A percentile compares a stretch with the other conserved stretches of the same genome.
phyloP scores from a whole-genome alignment of 2,329 filamentous ascomycete species.

The Triangularia verruculosa region DNA sequence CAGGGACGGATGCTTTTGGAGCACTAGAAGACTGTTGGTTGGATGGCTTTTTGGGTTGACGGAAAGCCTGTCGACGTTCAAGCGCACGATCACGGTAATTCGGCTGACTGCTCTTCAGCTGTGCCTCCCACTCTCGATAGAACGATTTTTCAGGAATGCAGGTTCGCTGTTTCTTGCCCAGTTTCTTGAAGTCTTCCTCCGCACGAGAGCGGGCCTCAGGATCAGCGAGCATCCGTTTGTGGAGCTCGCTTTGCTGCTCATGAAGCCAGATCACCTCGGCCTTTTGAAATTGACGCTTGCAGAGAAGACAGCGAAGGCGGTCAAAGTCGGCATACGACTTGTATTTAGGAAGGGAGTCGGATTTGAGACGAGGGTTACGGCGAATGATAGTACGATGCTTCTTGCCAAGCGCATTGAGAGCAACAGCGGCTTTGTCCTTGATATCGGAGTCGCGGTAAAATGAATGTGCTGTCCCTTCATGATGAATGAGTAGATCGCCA shows the following conservation, averaged over 20 bases:
- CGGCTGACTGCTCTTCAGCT: slow-evolving; percentile 27
- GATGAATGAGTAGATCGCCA: slow-evolving; percentile 38
- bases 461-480: slow-evolving; percentile 56
- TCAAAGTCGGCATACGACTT: slow-evolving; percentile 56
- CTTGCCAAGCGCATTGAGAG: slow-evolving; percentile 25
- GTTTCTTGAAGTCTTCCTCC: slow-evolving; percentile 32
- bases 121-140: slow-evolving; percentile 19
- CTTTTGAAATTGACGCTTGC: slow-evolving; percentile 41
- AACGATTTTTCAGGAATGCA: slow-evolving; percentile 22
- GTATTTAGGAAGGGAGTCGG: slow-evolving; percentile 41
- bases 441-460: slow-evolving; percentile 41
- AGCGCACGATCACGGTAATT: slow-evolving; percentile 66
- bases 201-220: slow-evolving; percentile 31
- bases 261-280: slow-evolving; percentile 41
- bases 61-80: slow-evolving; percentile 61
- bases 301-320: slow-evolving; percentile 40
- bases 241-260: slow-evolving; percentile 44
- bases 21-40: slow-evolving; percentile 24
- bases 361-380: slow-evolving; percentile 30
- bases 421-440: slow-evolving; percentile 26
- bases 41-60: slow-evolving; percentile 55
- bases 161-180: slow-evolving; percentile 32
- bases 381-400: slow-evolving; percentile 28
- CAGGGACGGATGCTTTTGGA: background rate
- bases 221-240: slow-evolving; percentile 32